Evolutionary conservation across 2,329 filamentous ascomycete species (phyloP).

Genomic region (Aschersonia sp.): DNA sequence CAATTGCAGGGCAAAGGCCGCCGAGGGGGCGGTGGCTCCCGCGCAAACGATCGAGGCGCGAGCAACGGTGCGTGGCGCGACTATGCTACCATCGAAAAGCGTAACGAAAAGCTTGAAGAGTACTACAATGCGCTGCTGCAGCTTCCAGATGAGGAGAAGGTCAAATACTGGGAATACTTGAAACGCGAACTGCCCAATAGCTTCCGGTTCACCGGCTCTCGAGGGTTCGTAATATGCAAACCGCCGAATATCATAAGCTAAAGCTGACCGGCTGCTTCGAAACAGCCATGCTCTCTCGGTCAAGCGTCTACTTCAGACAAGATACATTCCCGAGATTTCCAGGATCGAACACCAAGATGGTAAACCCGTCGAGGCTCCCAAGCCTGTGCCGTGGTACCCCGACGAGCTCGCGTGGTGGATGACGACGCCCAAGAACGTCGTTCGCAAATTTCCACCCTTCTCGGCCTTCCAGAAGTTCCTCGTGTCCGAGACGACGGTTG

Average conservation of each 20-base stretch:
- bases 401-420: conserved; percentile 93
- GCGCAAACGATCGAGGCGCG: conserved; percentile 7
- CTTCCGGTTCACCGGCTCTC: conserved; percentile 93
- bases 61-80: conserved; percentile 16
- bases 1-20: conserved; percentile 18
- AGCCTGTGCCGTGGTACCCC: conserved; percentile 80
- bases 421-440: conserved; percentile 92
- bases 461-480: conserved; percentile 94
- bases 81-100: conserved; percentile 43
- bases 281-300: conserved; percentile 78
- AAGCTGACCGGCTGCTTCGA: not conserved
- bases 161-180: conserved; percentile 72
- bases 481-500: conserved; percentile 90
- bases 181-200: conserved; percentile 85
- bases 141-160: conserved; percentile 62
- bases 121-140: conserved; percentile 74
- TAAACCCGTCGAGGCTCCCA: conserved; percentile 65
- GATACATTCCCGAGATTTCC: conserved; percentile 83
- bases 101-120: conserved; percentile 71
- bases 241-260: not conserved
- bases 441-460: conserved; percentile 88
- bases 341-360: conserved; percentile 74
- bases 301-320: conserved; percentile 71
- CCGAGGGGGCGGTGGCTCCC: conserved; percentile 19
- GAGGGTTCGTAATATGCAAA: conserved; percentile 41